Conservation (phyloP, 805 yeast genomes). For the Crinitomyces ghanaensis region DNA sequence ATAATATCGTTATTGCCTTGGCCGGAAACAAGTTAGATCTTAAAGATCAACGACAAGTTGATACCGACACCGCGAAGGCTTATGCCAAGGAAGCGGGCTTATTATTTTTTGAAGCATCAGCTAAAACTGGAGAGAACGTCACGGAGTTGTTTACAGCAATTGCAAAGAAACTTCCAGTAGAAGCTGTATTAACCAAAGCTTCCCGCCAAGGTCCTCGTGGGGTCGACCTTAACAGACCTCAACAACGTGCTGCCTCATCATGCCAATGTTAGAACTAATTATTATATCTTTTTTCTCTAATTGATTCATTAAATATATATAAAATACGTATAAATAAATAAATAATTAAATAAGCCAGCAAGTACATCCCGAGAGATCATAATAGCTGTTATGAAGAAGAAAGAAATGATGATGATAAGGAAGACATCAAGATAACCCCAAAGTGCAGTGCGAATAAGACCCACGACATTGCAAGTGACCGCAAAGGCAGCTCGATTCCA, state of each 20-base stretch:
- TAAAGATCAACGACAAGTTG: constrained; percentile 34
- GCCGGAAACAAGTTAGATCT: constrained; percentile 84
- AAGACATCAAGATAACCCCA: too few species aligned
- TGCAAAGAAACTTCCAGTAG: constrained; percentile 39
- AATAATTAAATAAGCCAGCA: too few species aligned
- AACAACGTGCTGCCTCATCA: constrained; percentile 2
- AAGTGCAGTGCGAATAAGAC: too few species aligned
- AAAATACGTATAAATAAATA: too few species aligned
- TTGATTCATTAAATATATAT: not conserved
- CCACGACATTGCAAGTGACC: too few species aligned
- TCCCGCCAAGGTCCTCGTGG: constrained; percentile 22
- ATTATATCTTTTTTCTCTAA: not conserved
- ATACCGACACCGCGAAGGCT: constrained; percentile 31
- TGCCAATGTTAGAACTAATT: not conserved
- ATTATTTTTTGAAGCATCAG: constrained; percentile 49
- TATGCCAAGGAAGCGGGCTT: constrained; percentile 46
- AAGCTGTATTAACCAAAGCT: constrained; percentile 19
- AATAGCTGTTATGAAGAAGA: too few species aligned
- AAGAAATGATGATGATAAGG: too few species aligned
- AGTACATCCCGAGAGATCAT: too few species aligned
- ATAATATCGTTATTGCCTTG: constrained; percentile 63
- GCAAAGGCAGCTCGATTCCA: constrained; percentile 4
- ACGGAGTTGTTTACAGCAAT: constrained; percentile 33
- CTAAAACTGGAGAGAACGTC: constrained; percentile 60
- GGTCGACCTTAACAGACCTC: constrained; percentile 22